Conservation (phyloP, 495 filamentous ascomycete genomes). For the Hypoxylon cercidicola region DNA sequence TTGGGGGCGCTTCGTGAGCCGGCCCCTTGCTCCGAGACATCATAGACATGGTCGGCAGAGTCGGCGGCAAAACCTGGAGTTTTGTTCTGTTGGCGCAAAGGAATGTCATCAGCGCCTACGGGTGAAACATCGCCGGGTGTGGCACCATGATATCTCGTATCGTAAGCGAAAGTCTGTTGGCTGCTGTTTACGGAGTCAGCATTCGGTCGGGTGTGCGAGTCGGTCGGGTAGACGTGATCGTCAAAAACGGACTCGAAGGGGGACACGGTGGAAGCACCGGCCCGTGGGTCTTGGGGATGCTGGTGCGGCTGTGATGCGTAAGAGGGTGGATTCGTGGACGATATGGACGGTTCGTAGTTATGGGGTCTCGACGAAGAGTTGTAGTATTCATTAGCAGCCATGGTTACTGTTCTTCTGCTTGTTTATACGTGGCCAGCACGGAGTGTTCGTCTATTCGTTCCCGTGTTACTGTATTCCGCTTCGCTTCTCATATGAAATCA, state of each 20-base stretch:
- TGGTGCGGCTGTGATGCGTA: slow-evolving; percentile 53
- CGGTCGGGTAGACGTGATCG: slow-evolving; percentile 68
- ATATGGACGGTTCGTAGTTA: slow-evolving; percentile 43
- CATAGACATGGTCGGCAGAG: slow-evolving; percentile 63
- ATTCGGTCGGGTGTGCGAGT: slow-evolving; percentile 49
- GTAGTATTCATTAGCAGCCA: slow-evolving; percentile 90
- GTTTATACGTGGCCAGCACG: slow-evolving; percentile 23
- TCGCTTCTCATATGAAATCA: not conserved
- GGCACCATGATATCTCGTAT: slow-evolving; percentile 67
- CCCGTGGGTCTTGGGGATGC: slow-evolving; percentile 46
- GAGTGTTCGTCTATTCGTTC: not conserved
- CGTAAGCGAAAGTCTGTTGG: slow-evolving; percentile 59
- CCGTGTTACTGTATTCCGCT: not conserved
- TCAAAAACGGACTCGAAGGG: slow-evolving; percentile 69
- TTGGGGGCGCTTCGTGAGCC: slow-evolving; percentile 38
- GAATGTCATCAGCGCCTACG: slow-evolving; percentile 70
- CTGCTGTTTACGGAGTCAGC: slow-evolving; percentile 38
- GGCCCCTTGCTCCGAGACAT: slow-evolving; percentile 46
- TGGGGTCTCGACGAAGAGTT: slow-evolving; percentile 59
- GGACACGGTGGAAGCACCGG: slow-evolving; percentile 48
- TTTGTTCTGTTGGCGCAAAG: slow-evolving; percentile 64
- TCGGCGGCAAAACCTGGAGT: slow-evolving; percentile 50
- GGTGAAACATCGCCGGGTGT: slow-evolving; percentile 49
- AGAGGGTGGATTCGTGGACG: slow-evolving; percentile 41
- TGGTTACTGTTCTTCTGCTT: slow-evolving; percentile 50